These are phyloP conservation scores for Yamadazyma scolyti DNA, from an alignment of 805 yeast genomes.

Conservation along the genomic window DNA sequence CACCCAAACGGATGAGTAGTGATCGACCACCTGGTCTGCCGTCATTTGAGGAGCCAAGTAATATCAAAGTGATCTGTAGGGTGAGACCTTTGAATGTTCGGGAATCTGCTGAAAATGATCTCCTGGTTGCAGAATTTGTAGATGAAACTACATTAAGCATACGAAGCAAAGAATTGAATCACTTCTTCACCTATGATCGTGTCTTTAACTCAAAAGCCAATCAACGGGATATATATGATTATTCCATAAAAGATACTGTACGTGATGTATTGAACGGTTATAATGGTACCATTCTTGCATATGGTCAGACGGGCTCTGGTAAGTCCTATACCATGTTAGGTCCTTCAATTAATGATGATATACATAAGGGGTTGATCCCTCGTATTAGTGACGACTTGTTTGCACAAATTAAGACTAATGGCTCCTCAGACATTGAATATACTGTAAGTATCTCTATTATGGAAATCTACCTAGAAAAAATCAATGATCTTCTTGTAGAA, in stretches of 20 bases:
- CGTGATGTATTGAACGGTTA: conserved; percentile 71
- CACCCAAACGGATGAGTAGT: too few relatives aligned
- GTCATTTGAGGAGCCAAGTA: too few relatives aligned
- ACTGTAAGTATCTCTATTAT: conserved; percentile 67
- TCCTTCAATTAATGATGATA: conserved; percentile 24
- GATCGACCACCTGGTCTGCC: too few relatives aligned
- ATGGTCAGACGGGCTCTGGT: conserved; percentile 80
- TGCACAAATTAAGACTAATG: conserved; percentile 39
- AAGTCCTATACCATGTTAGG: conserved; percentile 80
- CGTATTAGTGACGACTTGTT: conserved; percentile 67
- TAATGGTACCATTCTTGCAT: conserved; percentile 73
- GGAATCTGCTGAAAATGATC: conserved; percentile 6
- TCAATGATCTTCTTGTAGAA: conserved; percentile 64
- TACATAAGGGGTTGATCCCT: conserved; percentile 62
- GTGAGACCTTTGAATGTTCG: conserved; percentile 36
- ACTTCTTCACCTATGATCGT: conserved; percentile 57
- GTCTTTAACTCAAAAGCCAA: conserved; percentile 50
- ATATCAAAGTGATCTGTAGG: conserved; percentile 68
- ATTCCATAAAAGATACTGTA: conserved; percentile 58
- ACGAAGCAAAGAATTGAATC: conserved; percentile 22
- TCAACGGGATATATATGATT: conserved; percentile 59
- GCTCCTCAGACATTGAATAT: conserved; percentile 51
- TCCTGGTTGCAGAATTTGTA: conserved; percentile 14
- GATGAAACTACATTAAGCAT: conserved; percentile 20
- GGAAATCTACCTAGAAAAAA: conserved; percentile 79